phyloP scores from a whole-genome alignment of 371 early-diverging fungal genomes.

The Mortierella sp. region DNA sequence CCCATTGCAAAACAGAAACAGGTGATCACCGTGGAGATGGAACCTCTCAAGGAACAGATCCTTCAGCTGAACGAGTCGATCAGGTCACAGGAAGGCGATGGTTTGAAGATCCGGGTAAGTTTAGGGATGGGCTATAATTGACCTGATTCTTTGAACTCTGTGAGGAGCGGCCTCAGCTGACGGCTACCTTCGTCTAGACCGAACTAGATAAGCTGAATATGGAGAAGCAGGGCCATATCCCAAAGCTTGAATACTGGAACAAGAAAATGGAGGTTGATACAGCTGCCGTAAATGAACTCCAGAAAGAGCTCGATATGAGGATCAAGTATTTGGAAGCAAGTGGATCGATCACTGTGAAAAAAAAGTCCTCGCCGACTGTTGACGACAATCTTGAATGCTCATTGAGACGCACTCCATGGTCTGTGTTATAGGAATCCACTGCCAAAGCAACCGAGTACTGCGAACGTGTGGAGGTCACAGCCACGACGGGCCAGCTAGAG shows the following conservation, averaged over 20 bases:
- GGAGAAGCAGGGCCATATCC: slow-evolving; percentile 39
- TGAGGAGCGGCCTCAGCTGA: too few relatives aligned
- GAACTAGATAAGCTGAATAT: slow-evolving; percentile 53
- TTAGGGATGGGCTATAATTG: slow-evolving; percentile 6
- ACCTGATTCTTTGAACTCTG: neutral
- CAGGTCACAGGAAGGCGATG: slow-evolving; percentile 17
- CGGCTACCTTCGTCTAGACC: slow-evolving; percentile 5
- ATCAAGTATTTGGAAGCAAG: slow-evolving; percentile 44
- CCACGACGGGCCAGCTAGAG: slow-evolving; percentile 63
- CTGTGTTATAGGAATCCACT: slow-evolving; percentile 53
- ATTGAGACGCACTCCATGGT: too few relatives aligned
- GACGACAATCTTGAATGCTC: too few relatives aligned
- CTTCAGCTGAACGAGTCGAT: slow-evolving; percentile 46
- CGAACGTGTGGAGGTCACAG: slow-evolving; percentile 70
- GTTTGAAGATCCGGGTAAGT: slow-evolving; percentile 26
- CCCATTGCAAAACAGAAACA: slow-evolving; percentile 39
- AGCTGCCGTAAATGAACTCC: slow-evolving; percentile 22
- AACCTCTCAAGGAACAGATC: slow-evolving; percentile 31
- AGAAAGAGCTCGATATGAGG: slow-evolving; percentile 36
- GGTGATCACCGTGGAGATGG: slow-evolving; percentile 25
- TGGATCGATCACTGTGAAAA: too few relatives aligned
- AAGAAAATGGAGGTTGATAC: slow-evolving; percentile 48
- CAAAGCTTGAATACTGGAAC: slow-evolving; percentile 60
- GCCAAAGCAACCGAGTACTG: slow-evolving; percentile 66
- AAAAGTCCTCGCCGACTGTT: too few relatives aligned